Conservation (phyloP, 2,329 filamentous ascomycete species). For the Orbilia quercus region DNA sequence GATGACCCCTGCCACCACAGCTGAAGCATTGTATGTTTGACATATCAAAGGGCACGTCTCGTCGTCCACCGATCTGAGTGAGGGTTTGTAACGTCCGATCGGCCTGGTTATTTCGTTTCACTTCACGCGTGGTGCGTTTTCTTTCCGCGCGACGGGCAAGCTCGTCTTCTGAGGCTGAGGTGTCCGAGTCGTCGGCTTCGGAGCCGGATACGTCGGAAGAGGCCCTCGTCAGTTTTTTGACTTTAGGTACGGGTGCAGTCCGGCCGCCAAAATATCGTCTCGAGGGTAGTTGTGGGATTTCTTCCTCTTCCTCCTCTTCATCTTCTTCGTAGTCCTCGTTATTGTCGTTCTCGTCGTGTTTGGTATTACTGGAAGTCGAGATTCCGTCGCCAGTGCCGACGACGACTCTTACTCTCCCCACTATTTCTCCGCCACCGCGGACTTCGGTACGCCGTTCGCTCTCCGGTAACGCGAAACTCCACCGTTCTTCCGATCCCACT, state of each 20-base stretch:
- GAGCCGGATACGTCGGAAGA: conserved; percentile 9
- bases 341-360: conserved; percentile 3
- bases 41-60: background rate
- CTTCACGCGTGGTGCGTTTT: conserved; percentile 28
- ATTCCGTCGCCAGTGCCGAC: background rate
- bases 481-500: conserved; percentile 27
- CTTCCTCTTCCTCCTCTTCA: background rate
- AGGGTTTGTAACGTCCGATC: conserved; percentile 26
- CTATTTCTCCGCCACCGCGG: conserved; percentile 39
- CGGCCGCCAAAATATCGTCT: conserved; percentile 49
- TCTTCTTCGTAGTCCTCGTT: background rate
- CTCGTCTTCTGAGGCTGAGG: conserved; percentile 22
- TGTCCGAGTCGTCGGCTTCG: conserved; percentile 6
- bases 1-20: conserved; percentile 28
- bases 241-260: conserved; percentile 17
- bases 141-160: conserved; percentile 21
- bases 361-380: background rate
- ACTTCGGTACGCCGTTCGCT: conserved; percentile 17
- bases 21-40: conserved; percentile 28
- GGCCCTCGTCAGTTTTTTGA: conserved; percentile 11
- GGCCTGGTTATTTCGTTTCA: conserved; percentile 28
- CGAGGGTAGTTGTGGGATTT: background rate
- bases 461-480: conserved; percentile 24
- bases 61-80: conserved; percentile 38
- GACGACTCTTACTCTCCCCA: conserved; percentile 29